phyloP scores from a whole-genome alignment of 2,329 filamentous ascomycete species.

The Aureobasidium sp. region DNA sequence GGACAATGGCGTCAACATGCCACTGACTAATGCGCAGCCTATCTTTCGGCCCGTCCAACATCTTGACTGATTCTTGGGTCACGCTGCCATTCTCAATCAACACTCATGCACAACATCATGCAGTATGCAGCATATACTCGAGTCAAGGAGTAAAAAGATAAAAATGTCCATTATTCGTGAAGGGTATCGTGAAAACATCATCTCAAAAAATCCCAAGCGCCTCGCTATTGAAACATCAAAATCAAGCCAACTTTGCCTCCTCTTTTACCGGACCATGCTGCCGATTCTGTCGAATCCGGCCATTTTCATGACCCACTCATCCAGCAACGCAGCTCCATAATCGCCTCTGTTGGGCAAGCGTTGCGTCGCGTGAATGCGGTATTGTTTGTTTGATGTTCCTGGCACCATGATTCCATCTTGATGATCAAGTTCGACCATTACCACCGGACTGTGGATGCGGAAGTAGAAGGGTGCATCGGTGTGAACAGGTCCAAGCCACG shows the following conservation, averaged over 20 bases:
- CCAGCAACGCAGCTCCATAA: conserved; percentile 51
- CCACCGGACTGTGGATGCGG: conserved; percentile 65
- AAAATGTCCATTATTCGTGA: conserved; percentile 5
- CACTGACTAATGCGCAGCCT: conserved; percentile 2
- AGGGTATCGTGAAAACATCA: conserved; percentile 6
- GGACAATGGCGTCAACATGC: not conserved
- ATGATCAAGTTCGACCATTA: conserved; percentile 70
- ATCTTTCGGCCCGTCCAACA: not conserved
- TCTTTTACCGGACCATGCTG: conserved; percentile 7
- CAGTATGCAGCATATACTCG: not conserved
- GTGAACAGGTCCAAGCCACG: conserved; percentile 65
- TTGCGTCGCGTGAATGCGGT: conserved; percentile 68
- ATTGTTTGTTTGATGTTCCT: conserved; percentile 66
- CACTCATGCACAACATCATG: conserved; percentile 1
- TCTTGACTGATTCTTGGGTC: not conserved
- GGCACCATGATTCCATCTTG: conserved; percentile 64
- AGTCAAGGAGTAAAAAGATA: not conserved
- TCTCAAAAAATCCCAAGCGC: not conserved
- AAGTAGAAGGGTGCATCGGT: conserved; percentile 68
- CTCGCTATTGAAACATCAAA: not conserved
- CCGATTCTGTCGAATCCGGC: conserved; percentile 14
- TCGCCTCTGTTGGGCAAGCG: conserved; percentile 67
- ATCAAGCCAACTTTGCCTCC: not conserved
- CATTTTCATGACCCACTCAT: conserved; percentile 16
- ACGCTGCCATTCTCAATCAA: not conserved